Conservation (phyloP, 1,284 basidiomycete genomes). For the Ceratobasidium sp. region DNA sequence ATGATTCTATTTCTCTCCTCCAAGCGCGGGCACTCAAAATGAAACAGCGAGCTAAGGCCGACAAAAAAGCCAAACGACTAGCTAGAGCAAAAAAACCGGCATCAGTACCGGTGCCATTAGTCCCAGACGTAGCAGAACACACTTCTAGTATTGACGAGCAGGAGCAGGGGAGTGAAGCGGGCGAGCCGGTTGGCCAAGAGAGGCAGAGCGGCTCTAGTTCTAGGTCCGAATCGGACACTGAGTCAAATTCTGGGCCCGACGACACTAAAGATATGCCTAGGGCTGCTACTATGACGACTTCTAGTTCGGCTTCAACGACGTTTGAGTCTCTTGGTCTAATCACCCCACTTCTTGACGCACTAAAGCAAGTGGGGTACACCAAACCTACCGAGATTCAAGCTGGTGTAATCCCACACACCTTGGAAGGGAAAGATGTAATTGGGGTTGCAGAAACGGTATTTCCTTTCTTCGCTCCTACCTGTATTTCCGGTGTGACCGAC, state of each 20-base stretch:
- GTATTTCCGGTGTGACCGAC: no score
- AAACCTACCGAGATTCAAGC: conserved; percentile 93
- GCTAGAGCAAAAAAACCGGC: background rate
- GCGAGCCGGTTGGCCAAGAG: background rate
- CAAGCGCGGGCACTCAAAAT: conserved; percentile 40
- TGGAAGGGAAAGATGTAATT: conserved; percentile 94
- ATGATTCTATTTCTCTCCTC: conserved; percentile 6
- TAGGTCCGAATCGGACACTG: background rate
- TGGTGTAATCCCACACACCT: conserved; percentile 89
- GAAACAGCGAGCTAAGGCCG: conserved; percentile 39
- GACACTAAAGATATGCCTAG: background rate
- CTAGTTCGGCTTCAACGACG: conserved; percentile 53
- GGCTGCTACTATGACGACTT: background rate
- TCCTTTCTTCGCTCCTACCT: no score
- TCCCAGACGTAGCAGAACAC: background rate
- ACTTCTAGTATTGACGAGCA: background rate
- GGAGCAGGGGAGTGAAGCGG: background rate
- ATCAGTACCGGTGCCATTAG: background rate
- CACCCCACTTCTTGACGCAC: conserved; percentile 88
- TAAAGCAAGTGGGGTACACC: conserved; percentile 86
- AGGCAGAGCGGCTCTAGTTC: background rate
- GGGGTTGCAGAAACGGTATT: conserved; percentile 89
- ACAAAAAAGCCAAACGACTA: conserved; percentile 25
- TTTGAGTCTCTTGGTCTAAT: conserved; percentile 84
- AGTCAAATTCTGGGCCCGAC: background rate